Evolutionary conservation across 2,329 filamentous ascomycete genomes (phyloP).

Genomic region (Thelonectria blattea): DNA sequence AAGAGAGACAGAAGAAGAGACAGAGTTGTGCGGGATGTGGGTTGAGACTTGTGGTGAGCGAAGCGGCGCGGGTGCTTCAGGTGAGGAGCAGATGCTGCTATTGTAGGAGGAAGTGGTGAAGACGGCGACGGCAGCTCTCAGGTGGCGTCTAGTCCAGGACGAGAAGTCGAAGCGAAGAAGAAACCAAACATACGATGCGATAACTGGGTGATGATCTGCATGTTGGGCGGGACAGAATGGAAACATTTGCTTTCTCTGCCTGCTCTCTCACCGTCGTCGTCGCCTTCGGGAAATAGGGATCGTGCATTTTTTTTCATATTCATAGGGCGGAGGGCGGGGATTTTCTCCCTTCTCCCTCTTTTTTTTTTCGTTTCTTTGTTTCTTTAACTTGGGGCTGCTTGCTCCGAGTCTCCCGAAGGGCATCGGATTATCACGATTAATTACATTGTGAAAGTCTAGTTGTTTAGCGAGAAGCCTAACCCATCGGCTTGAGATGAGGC

Average conservation of each 20-base stretch:
- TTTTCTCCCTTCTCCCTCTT: neutral
- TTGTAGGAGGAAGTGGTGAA: neutral
- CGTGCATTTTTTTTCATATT: neutral
- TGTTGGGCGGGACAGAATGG: neutral
- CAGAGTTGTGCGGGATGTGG: slow-evolving; percentile 10
- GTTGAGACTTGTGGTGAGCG: neutral
- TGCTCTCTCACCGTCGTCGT: slow-evolving; percentile 4
- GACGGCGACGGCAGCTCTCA: slow-evolving; percentile 2
- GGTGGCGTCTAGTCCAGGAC: slow-evolving; percentile 28
- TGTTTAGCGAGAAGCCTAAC: slow-evolving; percentile 1
- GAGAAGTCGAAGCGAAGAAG: slow-evolving; percentile 24
- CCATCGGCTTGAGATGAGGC: slow-evolving; percentile 3
- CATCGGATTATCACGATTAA: slow-evolving; percentile 1
- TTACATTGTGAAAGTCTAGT: slow-evolving; percentile 12
- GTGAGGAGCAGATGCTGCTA: slow-evolving; percentile 17
- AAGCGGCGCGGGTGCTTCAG: slow-evolving; percentile 33
- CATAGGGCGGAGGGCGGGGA: slow-evolving; percentile 8
- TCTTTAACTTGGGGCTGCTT: neutral
- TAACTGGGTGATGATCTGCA: neutral
- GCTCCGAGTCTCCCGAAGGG: too few relatives aligned
- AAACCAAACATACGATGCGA: slow-evolving; percentile 8
- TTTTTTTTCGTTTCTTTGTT: neutral
- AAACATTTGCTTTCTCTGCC: neutral
- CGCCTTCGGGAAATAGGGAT: slow-evolving; percentile 17
- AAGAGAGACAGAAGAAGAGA: neutral